A percentile compares a stretch with the other conserved stretches of the same genome.
These are phyloP conservation scores for Aspergillus sp. DNA, from an alignment of 2,329 filamentous ascomycete genomes.

Conservation along the genomic window DNA sequence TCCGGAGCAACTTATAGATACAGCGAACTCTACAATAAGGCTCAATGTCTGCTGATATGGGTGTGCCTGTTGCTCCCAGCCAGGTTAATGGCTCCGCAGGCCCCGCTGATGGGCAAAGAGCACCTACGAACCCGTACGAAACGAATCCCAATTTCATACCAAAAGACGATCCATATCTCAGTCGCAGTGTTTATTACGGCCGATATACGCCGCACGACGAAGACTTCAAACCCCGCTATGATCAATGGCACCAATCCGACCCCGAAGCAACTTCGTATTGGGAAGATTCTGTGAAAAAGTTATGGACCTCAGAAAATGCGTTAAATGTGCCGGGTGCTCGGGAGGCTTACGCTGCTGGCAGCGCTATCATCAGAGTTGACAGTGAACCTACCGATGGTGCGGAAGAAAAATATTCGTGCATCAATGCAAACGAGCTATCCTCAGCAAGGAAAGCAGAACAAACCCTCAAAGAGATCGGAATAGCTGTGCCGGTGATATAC, in stretches of 20 bases:
- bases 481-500: slow-evolving; percentile 31
- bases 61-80: slow-evolving; percentile 11
- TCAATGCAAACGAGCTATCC: slow-evolving; percentile 34
- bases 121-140: slow-evolving; percentile 28
- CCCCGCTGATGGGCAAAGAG: slow-evolving; percentile 5
- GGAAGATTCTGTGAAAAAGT: slow-evolving; percentile 27
- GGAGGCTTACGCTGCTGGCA: slow-evolving; percentile 31
- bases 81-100: slow-evolving; percentile 17
- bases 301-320: slow-evolving; percentile 27
- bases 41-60: slow-evolving; percentile 18
- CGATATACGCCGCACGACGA: slow-evolving; percentile 27
- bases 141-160: slow-evolving; percentile 26
- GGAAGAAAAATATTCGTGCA: slow-evolving; percentile 26
- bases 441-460: slow-evolving; percentile 31
- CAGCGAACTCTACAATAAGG: not conserved
- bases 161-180: slow-evolving; percentile 28
- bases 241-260: slow-evolving; percentile 27
- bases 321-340: slow-evolving; percentile 25
- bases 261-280: slow-evolving; percentile 28
- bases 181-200: slow-evolving; percentile 27
- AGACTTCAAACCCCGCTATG: slow-evolving; percentile 32
- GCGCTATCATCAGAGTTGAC: slow-evolving; percentile 34
- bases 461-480: slow-evolving; percentile 24
- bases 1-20: not conserved
- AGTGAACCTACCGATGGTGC: slow-evolving; percentile 18